Percentiles rank a stretch among this genome's conserved stretches.
Conservation (phyloP, 306 rosid genomes). For the Cicer cuneatum region DNA sequence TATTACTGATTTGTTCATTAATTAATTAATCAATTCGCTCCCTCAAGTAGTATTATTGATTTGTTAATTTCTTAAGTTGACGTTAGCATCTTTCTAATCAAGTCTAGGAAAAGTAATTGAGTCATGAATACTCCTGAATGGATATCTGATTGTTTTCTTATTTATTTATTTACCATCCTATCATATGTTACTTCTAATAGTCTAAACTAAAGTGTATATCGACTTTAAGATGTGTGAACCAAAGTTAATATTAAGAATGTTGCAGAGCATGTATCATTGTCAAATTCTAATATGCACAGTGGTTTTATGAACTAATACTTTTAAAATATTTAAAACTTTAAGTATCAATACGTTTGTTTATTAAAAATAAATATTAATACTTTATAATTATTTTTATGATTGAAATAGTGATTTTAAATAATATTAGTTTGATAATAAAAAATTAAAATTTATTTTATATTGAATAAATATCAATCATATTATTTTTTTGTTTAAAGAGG, state of each 20-base stretch:
- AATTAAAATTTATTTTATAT: too few relatives aligned
- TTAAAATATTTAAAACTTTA: too few relatives aligned
- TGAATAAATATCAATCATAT: too few relatives aligned
- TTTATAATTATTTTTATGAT: too few relatives aligned
- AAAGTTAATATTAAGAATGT: background rate
- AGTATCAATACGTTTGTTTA: too few relatives aligned
- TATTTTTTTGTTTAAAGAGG: too few relatives aligned
- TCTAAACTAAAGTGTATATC: background rate
- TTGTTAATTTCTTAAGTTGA: background rate
- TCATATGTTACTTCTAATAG: background rate
- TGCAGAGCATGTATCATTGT: too few relatives aligned
- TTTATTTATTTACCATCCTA: background rate
- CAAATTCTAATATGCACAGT: too few relatives aligned
- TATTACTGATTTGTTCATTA: background rate
- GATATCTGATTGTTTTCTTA: background rate
- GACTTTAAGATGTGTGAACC: background rate
- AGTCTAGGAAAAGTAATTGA: background rate
- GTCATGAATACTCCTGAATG: background rate
- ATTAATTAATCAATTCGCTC: background rate
- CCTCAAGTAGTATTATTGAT: background rate
- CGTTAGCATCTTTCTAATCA: background rate
- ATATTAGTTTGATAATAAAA: too few relatives aligned
- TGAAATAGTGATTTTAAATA: too few relatives aligned
- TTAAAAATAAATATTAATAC: too few relatives aligned
- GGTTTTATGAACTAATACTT: too few relatives aligned